Evolutionary conservation across 2,329 filamentous ascomycete species (phyloP).

Genomic region (Paradendryphiella salina): DNA sequence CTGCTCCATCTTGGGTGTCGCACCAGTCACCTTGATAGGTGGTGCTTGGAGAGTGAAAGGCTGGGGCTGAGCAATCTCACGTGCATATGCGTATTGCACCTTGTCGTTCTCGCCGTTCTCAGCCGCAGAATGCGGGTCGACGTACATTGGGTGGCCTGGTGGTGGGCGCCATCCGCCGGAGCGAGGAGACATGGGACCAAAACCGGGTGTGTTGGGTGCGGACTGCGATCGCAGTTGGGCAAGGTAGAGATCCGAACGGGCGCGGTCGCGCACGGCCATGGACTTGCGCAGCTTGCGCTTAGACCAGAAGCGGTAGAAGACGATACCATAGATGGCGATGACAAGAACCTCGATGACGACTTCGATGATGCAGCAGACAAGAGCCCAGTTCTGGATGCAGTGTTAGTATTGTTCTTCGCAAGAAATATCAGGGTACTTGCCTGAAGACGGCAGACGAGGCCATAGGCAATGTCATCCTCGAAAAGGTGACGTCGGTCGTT

Average conservation of each 20-base stretch:
- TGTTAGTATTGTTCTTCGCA: conserved; percentile 16
- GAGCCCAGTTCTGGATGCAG: conserved; percentile 77
- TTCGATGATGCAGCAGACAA: conserved; percentile 97
- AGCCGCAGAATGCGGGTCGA: conserved; percentile 54
- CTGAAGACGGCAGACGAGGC: conserved; percentile 86
- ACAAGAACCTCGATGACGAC: conserved; percentile 89
- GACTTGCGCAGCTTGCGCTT: conserved; percentile 95
- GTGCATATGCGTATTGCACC: conserved; percentile 45
- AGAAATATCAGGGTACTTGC: conserved; percentile 50
- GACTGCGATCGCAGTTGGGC: conserved; percentile 70
- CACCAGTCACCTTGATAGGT: conserved; percentile 74
- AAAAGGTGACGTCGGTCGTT: conserved; percentile 81
- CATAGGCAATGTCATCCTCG: conserved; percentile 79
- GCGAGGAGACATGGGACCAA: conserved; percentile 67
- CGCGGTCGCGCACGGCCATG: conserved; percentile 93
- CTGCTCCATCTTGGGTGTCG: conserved; percentile 71
- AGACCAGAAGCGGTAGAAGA: conserved; percentile 97
- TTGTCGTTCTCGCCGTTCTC: conserved; percentile 56
- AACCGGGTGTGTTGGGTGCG: conserved; percentile 91
- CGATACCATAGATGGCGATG: conserved; percentile 87
- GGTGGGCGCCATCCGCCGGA: conserved; percentile 56
- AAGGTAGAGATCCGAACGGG: conserved; percentile 92
- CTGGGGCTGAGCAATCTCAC: conserved; percentile 54
- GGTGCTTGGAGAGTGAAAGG: conserved; percentile 88
- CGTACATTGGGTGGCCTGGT: conserved; percentile 48